Conservation (phyloP, 169 alveolate genomes). For the Plasmodium berghei region DNA sequence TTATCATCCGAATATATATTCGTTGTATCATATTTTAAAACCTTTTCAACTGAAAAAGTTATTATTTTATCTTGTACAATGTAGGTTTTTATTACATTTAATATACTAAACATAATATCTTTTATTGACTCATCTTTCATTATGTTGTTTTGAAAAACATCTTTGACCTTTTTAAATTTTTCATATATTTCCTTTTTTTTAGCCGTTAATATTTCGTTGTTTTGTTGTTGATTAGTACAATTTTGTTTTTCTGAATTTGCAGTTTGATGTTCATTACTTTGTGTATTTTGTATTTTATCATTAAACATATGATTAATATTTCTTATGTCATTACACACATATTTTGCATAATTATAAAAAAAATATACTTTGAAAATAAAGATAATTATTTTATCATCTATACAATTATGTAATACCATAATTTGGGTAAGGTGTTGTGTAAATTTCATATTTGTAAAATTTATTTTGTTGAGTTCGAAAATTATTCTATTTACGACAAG, state of each 20-base stretch:
- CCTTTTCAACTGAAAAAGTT: slow-evolving; percentile 68
- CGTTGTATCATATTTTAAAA: slow-evolving; percentile 48
- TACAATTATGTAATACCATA: slow-evolving; percentile 21
- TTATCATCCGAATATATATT: slow-evolving; percentile 59
- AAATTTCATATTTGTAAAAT: slow-evolving; percentile 22
- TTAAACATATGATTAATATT: slow-evolving; percentile 17
- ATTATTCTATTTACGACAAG: slow-evolving; percentile 40
- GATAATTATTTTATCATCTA: slow-evolving; percentile 36
- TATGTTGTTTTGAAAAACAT: slow-evolving; percentile 54
- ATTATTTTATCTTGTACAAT: slow-evolving; percentile 44
- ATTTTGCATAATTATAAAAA: slow-evolving; percentile 43
- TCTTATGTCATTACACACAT: slow-evolving; percentile 59
- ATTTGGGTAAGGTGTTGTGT: slow-evolving; percentile 20
- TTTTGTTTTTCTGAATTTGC: neutral
- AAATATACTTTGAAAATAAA: slow-evolving; percentile 58
- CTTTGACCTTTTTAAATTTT: slow-evolving; percentile 67
- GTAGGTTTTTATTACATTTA: slow-evolving; percentile 65
- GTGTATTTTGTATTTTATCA: slow-evolving; percentile 1
- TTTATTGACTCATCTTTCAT: slow-evolving; percentile 59
- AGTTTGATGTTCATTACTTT: neutral
- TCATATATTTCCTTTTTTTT: slow-evolving; percentile 71
- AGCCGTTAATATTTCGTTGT: slow-evolving; percentile 27
- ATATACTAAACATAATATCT: slow-evolving; percentile 68
- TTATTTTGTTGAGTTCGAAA: slow-evolving; percentile 16
- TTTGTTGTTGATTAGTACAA: slow-evolving; percentile 14